Conservation (phyloP, 2,329 filamentous ascomycete species). For the Diaporthe sp. region DNA sequence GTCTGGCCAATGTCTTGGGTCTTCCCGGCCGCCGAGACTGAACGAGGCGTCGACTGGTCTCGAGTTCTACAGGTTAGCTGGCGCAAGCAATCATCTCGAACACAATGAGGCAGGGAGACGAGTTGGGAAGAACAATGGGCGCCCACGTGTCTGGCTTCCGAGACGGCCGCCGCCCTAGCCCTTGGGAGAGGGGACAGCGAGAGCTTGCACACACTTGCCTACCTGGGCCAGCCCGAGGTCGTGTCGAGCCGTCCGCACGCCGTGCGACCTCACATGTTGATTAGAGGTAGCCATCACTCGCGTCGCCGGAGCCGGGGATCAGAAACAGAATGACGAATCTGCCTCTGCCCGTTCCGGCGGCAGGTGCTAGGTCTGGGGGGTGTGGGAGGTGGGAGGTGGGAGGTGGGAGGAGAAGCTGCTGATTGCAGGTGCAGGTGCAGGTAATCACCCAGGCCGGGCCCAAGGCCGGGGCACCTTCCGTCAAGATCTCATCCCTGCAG, state of each 20-base stretch:
- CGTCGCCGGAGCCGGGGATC: conserved; percentile 5
- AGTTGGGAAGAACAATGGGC: conserved; percentile 13
- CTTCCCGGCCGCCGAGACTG: conserved; percentile 4
- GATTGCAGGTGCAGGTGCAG: conserved; percentile 17
- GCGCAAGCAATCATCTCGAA: neutral
- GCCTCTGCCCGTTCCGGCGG: neutral
- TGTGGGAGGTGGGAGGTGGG: neutral
- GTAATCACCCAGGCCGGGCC: conserved; percentile 12
- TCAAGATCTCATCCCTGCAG: conserved; percentile 22
- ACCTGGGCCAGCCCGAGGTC: conserved; percentile 7
- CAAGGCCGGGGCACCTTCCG: conserved; percentile 26
- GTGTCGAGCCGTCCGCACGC: neutral
- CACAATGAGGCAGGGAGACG: neutral
- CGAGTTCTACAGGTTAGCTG: neutral
- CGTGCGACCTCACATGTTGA: conserved; percentile 15
- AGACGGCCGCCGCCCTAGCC: conserved; percentile 16
- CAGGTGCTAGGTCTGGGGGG: neutral
- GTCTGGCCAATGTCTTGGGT: conserved; percentile 24
- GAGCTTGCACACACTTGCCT: neutral
- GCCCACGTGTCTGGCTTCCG: conserved; percentile 16
- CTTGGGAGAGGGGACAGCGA: neutral
- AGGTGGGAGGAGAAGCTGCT: neutral
- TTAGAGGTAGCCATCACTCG: neutral
- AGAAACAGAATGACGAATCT: conserved; percentile 26
- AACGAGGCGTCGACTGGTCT: conserved; percentile 28